Evolutionary conservation across 192 early-diverging fungal genomes (phyloP), one percentile per base, ranked within the genome.

Genomic region (Coemansia sp.): DNA sequence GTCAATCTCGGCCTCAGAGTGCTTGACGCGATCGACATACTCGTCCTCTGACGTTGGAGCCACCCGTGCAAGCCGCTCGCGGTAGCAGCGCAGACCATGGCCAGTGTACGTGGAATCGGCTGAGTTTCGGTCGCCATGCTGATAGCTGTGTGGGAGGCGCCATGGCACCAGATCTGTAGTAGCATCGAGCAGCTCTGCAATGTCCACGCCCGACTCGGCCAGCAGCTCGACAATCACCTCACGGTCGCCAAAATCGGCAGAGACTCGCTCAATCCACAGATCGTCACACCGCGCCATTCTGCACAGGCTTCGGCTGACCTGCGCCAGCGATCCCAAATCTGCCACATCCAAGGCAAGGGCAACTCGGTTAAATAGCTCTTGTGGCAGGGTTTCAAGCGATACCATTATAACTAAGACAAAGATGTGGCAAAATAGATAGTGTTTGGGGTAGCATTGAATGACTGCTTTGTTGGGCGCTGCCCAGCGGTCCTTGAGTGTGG

Each of bases 241-340:
- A n/a, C 80, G 80, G 47, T 69, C 68, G 56, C 75, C 80, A 66
- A 82, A 82, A 52, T 82, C 80, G 5, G 67, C 64, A 7, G 67
- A 58, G 47, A 82, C 64, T 52, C 71, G 68, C 29, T 72, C 79
- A 22, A 82, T 35, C 79, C 79, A 82, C 19, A 82, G 67, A 35
- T 43, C 23, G 59, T 76, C 70, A 53, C 64, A 65, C 22, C 56
- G 56, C 23, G 62, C 63, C 43, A 72, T 41, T 6, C 12, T 62
- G 57, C 66, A 53, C 25, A 82, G 61, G 9, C 57, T 53, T 55
- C 60, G 74, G 64, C 70, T 82, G 48, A 67, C 45, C 4, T 72
- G 64, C 16, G 70, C 66, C 31, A 82, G 69, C 16, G 69, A 39
- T 1, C 56, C 57, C 21, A 75, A 51, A 54, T 75, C 74, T 12